phyloP scores from a whole-genome alignment of 371 early-diverging fungal genomes.

The Mucor racemosus region DNA sequence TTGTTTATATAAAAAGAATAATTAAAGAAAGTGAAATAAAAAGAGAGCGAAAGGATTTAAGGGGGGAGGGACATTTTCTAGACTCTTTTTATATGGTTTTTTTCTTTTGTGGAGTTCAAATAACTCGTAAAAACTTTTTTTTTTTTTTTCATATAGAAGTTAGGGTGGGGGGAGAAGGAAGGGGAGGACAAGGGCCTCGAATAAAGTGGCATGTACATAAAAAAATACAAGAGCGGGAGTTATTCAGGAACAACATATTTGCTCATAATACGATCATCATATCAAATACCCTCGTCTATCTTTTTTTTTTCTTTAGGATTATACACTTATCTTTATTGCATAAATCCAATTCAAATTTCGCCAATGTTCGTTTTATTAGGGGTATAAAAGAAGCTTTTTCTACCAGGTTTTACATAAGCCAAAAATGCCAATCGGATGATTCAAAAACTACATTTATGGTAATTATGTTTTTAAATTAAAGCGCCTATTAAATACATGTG shows the following conservation, averaged over 20 bases:
- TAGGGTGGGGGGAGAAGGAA: not conserved
- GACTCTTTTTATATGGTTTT: conserved; percentile 3
- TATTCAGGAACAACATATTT: conserved; percentile 6
- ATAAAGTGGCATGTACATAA: not conserved
- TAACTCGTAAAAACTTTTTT: not conserved
- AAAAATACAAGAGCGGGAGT: not conserved
- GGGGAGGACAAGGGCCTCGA: conserved; percentile 13
- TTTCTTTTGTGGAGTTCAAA: conserved; percentile 8
- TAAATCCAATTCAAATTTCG: not conserved
- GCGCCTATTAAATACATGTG: not conserved
- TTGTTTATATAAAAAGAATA: conserved; percentile 5
- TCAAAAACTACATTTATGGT: not conserved
- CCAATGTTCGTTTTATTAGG: no score
- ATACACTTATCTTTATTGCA: not conserved
- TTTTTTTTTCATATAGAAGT: not conserved
- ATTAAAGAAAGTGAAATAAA: not conserved
- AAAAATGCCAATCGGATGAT: not conserved
- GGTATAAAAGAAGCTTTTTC: not conserved
- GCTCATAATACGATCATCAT: conserved; percentile 6
- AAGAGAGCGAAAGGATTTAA: conserved; percentile 4
- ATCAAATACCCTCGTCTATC: conserved; percentile 3
- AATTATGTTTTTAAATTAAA: not conserved
- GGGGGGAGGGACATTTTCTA: not conserved
- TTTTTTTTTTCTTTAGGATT: not conserved
- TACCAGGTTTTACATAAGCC: not conserved